phyloP scores from a whole-genome alignment of 805 yeast species.

The Spathaspora gorwiae region DNA sequence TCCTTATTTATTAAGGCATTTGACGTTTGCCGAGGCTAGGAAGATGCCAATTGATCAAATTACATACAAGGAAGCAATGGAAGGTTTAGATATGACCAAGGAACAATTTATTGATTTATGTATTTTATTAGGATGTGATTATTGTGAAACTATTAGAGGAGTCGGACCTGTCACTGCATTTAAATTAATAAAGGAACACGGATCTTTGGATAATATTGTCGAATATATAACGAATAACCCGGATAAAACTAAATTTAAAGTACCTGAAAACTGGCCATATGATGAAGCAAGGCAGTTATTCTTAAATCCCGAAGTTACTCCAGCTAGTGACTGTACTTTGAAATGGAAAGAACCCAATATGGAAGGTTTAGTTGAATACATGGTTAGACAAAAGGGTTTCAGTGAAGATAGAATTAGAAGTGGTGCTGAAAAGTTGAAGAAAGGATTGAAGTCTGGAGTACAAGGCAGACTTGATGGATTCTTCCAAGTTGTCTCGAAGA shows the following conservation, averaged over 20 bases:
- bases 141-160: conserved; percentile 91
- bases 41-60: conserved; percentile 90
- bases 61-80: conserved; percentile 59
- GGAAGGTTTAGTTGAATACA: conserved; percentile 73
- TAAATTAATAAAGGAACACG: conserved; percentile 82
- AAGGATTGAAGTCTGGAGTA: conserved; percentile 77
- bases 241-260: conserved; percentile 59
- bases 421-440: conserved; percentile 81
- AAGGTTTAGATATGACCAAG: conserved; percentile 69
- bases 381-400: conserved; percentile 87
- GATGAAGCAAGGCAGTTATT: conserved; percentile 83
- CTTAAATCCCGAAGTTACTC: conserved; percentile 71
- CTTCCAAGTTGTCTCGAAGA: conserved; percentile 63
- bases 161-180: conserved; percentile 94
- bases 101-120: conserved; percentile 85
- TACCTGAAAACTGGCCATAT: conserved; percentile 95
- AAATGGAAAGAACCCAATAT: conserved; percentile 90
- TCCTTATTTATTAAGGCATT: conserved; percentile 75
- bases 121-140: conserved; percentile 93
- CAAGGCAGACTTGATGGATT: conserved; percentile 94
- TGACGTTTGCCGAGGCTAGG: conserved; percentile 91
- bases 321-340: conserved; percentile 56
- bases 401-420: conserved; percentile 85
- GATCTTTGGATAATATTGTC: conserved; percentile 73
- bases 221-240: conserved; percentile 54